Conservation (phyloP, 371 early-diverging fungal species). For the Mortierella polycephala region DNA sequence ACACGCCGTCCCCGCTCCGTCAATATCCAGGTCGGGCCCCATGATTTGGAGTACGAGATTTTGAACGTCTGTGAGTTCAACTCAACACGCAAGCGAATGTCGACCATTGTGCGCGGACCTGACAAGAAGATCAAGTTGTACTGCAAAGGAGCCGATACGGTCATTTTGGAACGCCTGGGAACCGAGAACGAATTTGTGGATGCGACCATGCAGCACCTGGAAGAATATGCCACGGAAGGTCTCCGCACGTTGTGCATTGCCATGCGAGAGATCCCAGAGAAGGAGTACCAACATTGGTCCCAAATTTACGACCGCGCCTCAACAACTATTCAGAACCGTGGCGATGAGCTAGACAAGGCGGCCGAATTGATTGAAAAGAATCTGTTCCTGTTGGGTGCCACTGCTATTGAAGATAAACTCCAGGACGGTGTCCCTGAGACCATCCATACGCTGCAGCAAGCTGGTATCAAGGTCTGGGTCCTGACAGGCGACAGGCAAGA, state of each 20-base stretch:
- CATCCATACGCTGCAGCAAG: constrained; percentile 82
- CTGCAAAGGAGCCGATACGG: constrained; percentile 96
- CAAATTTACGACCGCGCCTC: constrained; percentile 71
- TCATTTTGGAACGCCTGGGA: constrained; percentile 80
- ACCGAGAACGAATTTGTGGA: constrained; percentile 56
- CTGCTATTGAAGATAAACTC: constrained; percentile 97
- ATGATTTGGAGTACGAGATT: constrained; percentile 79
- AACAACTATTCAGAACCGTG: constrained; percentile 74
- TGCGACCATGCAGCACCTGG: constrained; percentile 69
- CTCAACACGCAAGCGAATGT: constrained; percentile 95
- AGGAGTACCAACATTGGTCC: constrained; percentile 74
- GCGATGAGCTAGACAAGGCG: constrained; percentile 72
- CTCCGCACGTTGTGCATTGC: constrained; percentile 90
- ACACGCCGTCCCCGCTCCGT: too few species aligned
- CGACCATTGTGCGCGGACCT: constrained; percentile 75
- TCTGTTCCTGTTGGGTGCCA: constrained; percentile 87
- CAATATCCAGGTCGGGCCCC: too few species aligned
- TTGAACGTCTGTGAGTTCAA: constrained; percentile 87
- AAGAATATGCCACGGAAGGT: constrained; percentile 84
- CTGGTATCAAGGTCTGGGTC: constrained; percentile 98
- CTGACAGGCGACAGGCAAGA: constrained; percentile 99
- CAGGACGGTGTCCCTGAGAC: constrained; percentile 94
- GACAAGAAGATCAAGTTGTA: constrained; percentile 81
- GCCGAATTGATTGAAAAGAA: constrained; percentile 81
- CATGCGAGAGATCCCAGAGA: constrained; percentile 67